These are phyloP conservation scores for Colletotrichum lindemuthianum DNA, from an alignment of 2,329 filamentous ascomycete genomes.

Conservation along the genomic window DNA sequence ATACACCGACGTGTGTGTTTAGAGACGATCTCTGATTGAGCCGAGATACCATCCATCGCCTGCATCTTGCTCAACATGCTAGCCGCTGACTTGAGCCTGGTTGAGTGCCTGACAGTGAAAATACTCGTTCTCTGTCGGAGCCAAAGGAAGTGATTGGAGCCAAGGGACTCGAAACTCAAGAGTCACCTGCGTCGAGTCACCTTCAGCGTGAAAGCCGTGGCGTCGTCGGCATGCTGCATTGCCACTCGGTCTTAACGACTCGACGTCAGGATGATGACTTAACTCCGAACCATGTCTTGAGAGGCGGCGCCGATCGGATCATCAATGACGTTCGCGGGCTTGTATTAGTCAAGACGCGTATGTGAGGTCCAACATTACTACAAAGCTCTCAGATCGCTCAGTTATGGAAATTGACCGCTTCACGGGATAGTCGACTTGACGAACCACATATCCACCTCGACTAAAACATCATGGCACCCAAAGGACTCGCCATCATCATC, in stretches of 20 bases:
- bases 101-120: no score
- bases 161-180: no score
- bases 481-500: slow-evolving; percentile 60
- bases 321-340: slow-evolving; percentile 32
- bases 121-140: no score
- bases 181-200: no score
- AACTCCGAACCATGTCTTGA: slow-evolving; percentile 13
- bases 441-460: not conserved
- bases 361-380: not conserved
- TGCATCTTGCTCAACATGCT: no score
- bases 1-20: no score
- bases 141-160: no score
- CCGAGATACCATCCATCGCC: no score
- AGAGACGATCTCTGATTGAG: no score
- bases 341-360: not conserved
- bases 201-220: not conserved
- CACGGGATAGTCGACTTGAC: not conserved
- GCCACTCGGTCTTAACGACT: slow-evolving; percentile 1
- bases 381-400: not conserved
- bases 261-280: slow-evolving; percentile 10
- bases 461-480: slow-evolving; percentile 51
- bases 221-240: slow-evolving; percentile 11
- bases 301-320: slow-evolving; percentile 11
- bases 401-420: not conserved
- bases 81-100: no score